These are phyloP conservation scores for Ascochyta koolunga DNA, from an alignment of 2,329 filamentous ascomycete species.

Conservation along the genomic window DNA sequence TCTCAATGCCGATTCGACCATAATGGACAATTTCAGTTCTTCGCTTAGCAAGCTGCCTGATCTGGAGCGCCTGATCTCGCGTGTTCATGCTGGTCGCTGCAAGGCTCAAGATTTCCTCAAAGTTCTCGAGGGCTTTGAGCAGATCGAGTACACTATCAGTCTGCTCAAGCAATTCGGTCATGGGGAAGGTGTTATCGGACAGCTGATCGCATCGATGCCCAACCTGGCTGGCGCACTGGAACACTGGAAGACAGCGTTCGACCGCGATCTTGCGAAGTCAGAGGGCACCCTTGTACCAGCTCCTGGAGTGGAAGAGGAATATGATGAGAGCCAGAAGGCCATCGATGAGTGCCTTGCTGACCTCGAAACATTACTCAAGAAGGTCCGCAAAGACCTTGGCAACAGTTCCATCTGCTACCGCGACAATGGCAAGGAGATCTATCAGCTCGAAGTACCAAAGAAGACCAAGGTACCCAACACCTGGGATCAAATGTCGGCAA, in stretches of 20 bases:
- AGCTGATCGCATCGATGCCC: constrained; percentile 84
- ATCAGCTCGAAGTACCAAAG: constrained; percentile 86
- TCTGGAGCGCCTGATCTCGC: constrained; percentile 89
- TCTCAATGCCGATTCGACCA: constrained; percentile 78
- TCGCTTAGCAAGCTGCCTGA: constrained; percentile 93
- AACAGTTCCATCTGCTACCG: constrained; percentile 64
- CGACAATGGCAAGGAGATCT: constrained; percentile 95
- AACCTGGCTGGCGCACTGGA: constrained; percentile 74
- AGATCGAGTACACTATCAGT: constrained; percentile 92
- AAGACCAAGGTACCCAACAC: constrained; percentile 85
- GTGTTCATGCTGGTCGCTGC: constrained; percentile 91
- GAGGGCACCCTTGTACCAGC: constrained; percentile 85
- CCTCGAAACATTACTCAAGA: constrained; percentile 72
- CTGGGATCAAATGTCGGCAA: constrained; percentile 98
- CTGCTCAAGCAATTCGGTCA: constrained; percentile 75
- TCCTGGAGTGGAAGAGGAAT: constrained; percentile 86
- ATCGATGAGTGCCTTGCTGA: constrained; percentile 78
- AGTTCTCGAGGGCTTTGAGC: constrained; percentile 94
- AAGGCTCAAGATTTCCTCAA: constrained; percentile 90
- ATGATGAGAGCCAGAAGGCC: constrained; percentile 78
- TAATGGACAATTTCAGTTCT: constrained; percentile 86
- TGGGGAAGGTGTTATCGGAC: constrained; percentile 83
- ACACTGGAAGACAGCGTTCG: constrained; percentile 92
- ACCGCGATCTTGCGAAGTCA: constrained; percentile 77
- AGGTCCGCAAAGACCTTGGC: constrained; percentile 74